Evolutionary conservation across 1,139 yeast genomes (phyloP).

Genomic region (Chernovozyma aurita): DNA sequence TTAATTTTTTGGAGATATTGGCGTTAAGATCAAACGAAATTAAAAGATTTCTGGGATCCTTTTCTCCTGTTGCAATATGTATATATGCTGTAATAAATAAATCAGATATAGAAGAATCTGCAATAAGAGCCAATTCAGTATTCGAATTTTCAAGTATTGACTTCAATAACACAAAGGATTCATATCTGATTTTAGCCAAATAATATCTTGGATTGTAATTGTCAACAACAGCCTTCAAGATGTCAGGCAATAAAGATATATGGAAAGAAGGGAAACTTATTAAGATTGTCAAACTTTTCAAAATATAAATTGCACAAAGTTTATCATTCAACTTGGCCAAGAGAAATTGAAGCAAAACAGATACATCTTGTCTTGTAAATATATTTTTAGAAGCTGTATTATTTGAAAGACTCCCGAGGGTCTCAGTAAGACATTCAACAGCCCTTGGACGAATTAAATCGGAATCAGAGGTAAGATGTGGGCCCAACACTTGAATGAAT

Average conservation of each 20-base stretch:
- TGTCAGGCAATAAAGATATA: slow-evolving; percentile 14
- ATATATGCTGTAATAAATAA: slow-evolving; percentile 53
- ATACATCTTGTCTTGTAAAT: slow-evolving; percentile 58
- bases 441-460: slow-evolving; percentile 49
- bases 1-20: slow-evolving; percentile 42
- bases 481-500: slow-evolving; percentile 36
- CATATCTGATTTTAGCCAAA: slow-evolving; percentile 62
- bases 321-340: slow-evolving; percentile 65
- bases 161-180: slow-evolving; percentile 36
- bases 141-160: background rate
- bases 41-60: slow-evolving; percentile 85
- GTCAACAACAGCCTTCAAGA: slow-evolving; percentile 40
- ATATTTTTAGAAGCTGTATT: slow-evolving; percentile 14
- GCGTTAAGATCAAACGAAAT: slow-evolving; percentile 60
- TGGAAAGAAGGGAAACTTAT: slow-evolving; percentile 45
- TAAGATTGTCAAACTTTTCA: slow-evolving; percentile 53
- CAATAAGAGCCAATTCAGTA: background rate
- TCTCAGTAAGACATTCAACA: slow-evolving; percentile 53
- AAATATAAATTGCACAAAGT: slow-evolving; percentile 47
- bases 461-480: slow-evolving; percentile 64
- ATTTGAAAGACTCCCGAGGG: slow-evolving; percentile 34
- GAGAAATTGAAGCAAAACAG: slow-evolving; percentile 64
- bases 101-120: slow-evolving; percentile 18
- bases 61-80: slow-evolving; percentile 78
- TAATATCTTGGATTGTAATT: slow-evolving; percentile 57